Percentiles rank a stretch among this genome's conserved stretches.
Evolutionary conservation across 306 rosid species (phyloP).

Genomic region (Luffa aegyptiaca): DNA sequence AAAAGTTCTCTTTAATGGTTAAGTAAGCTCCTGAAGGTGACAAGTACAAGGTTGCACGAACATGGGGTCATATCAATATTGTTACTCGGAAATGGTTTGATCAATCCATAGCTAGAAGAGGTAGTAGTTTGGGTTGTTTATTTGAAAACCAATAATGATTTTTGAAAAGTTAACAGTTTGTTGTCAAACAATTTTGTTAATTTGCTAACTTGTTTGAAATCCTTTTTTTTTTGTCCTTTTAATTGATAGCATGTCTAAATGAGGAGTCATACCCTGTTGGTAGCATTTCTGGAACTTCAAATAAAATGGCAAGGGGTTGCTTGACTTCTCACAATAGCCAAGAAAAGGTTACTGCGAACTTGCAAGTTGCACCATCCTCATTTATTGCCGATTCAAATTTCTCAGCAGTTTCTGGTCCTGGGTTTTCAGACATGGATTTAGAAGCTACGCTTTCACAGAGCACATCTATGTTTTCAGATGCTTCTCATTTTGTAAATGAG

Average conservation of each 20-base stretch:
- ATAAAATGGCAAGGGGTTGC: slow-evolving; percentile 36
- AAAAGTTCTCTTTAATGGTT: slow-evolving; percentile 51
- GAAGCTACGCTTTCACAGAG: slow-evolving; percentile 54
- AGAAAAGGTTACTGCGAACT: slow-evolving; percentile 36
- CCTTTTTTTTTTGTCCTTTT: neutral
- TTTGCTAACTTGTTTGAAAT: neutral
- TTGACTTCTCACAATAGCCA: slow-evolving; percentile 42
- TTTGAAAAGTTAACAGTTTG: neutral
- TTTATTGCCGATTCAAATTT: slow-evolving; percentile 36
- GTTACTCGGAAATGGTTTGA: slow-evolving; percentile 85
- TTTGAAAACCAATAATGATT: neutral
- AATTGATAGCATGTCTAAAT: slow-evolving; percentile 58
- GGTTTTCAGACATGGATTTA: slow-evolving; percentile 36
- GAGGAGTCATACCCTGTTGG: slow-evolving; percentile 84
- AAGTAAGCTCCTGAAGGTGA: slow-evolving; percentile 86
- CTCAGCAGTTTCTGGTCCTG: slow-evolving; percentile 28
- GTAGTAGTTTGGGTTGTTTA: slow-evolving; percentile 25
- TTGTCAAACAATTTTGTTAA: neutral
- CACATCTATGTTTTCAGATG: slow-evolving; percentile 22
- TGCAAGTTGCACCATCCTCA: slow-evolving; percentile 46
- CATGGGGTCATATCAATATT: slow-evolving; percentile 69
- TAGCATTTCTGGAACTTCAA: slow-evolving; percentile 47
- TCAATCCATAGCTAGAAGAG: slow-evolving; percentile 71
- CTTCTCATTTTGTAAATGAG: slow-evolving; percentile 32
- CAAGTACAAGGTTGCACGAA: slow-evolving; percentile 79